A percentile compares a stretch with the other conserved stretches of the same genome.
phyloP scores from a whole-genome alignment of 2,329 filamentous ascomycete species.

The Alternaria panax region DNA sequence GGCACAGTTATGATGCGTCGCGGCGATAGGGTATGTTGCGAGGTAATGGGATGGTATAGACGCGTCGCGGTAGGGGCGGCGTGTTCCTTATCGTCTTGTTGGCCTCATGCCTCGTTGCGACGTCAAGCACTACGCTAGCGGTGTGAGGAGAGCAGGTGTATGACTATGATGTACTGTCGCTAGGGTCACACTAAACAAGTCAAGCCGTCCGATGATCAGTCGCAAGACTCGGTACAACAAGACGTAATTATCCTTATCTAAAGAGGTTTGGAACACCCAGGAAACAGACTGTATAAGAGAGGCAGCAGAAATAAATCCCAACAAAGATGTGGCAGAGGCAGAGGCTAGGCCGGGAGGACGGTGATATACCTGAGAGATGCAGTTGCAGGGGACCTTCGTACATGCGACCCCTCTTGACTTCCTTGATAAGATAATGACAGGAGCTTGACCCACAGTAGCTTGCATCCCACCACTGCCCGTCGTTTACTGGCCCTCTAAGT shows the following conservation, averaged over 20 bases:
- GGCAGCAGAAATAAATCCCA: neutral
- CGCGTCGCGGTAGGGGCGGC: constrained; percentile 15
- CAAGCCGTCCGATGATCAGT: constrained; percentile 29
- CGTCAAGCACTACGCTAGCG: constrained; percentile 20
- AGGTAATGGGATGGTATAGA: neutral
- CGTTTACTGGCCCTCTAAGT: constrained; percentile 16
- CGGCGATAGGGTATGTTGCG: neutral
- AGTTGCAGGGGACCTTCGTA: neutral
- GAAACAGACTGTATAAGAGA: neutral
- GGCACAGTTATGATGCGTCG: constrained; percentile 6
- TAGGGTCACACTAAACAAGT: constrained; percentile 29
- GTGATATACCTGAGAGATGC: neutral
- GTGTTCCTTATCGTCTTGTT: constrained; percentile 20
- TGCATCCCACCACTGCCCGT: constrained; percentile 5
- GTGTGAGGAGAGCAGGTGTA: constrained; percentile 26
- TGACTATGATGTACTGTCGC: constrained; percentile 30
- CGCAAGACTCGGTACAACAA: constrained; percentile 20
- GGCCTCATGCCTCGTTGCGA: constrained; percentile 32
- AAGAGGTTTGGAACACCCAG: neutral
- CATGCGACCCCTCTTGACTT: constrained; percentile 1
- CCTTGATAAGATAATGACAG: constrained; percentile 13
- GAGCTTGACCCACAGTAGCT: neutral
- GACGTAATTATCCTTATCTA: constrained; percentile 4
- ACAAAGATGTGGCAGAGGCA: neutral
- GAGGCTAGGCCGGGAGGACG: neutral